Conservation (phyloP, 1,284 basidiomycete genomes). For the Boletus semigastroideus region DNA sequence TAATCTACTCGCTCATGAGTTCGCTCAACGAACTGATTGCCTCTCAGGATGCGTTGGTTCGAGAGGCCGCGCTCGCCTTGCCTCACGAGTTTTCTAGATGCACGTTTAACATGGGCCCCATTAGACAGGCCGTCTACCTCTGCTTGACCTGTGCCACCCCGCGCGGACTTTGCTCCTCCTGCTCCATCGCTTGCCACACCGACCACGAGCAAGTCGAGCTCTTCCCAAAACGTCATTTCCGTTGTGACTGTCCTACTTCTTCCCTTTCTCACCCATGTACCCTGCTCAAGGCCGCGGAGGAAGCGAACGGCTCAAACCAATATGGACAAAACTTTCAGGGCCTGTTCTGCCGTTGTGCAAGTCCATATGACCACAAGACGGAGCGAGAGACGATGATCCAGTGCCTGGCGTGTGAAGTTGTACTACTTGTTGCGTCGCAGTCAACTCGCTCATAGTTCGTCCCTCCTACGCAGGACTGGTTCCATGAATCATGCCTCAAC, state of each 20-base stretch:
- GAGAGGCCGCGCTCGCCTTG: constrained; percentile 68
- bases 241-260: constrained; percentile 76
- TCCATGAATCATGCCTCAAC: constrained; percentile 81
- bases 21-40: constrained; percentile 47
- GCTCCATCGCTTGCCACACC: constrained; percentile 79
- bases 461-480: constrained; percentile 65
- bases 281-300: constrained; percentile 53
- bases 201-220: constrained; percentile 80
- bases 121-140: constrained; percentile 71
- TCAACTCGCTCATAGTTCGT: constrained; percentile 8
- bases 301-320: constrained; percentile 53
- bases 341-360: constrained; percentile 69
- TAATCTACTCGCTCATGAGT: constrained; percentile 10
- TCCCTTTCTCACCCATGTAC: constrained; percentile 59
- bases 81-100: constrained; percentile 76
- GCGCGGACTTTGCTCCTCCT: constrained; percentile 69
- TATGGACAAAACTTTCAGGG: constrained; percentile 73
- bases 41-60: constrained; percentile 59
- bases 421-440: constrained; percentile 5
- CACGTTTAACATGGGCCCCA: constrained; percentile 59
- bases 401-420: constrained; percentile 79
- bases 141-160: constrained; percentile 66
- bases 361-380: constrained; percentile 63
- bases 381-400: constrained; percentile 84
- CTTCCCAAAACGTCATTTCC: constrained; percentile 78